Percentiles rank a stretch among this genome's conserved stretches.
phyloP scores from a whole-genome alignment of 805 yeast genomes.

The Isabelozyma rhagii region DNA sequence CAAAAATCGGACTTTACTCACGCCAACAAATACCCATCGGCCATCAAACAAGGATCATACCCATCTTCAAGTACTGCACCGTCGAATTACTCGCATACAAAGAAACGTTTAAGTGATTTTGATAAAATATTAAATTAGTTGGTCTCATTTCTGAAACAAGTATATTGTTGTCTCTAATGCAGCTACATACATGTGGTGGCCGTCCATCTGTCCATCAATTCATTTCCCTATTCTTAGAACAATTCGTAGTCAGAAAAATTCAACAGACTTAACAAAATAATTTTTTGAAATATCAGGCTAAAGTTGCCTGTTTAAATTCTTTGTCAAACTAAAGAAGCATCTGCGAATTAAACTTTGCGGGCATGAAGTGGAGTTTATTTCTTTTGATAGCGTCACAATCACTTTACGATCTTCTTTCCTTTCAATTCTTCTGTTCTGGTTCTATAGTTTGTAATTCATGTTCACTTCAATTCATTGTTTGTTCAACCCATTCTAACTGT shows the following conservation, averaged over 20 bases:
- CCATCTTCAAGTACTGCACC: background rate
- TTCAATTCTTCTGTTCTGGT: background rate
- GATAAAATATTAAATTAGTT: conserved; percentile 6
- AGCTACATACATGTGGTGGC: too few relatives aligned
- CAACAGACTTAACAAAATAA: background rate
- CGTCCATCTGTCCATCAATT: too few relatives aligned
- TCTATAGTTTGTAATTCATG: background rate
- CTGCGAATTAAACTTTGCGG: background rate
- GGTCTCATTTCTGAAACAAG: background rate
- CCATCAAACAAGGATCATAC: background rate
- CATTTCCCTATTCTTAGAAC: background rate
- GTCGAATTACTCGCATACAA: background rate
- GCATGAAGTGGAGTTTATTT: background rate
- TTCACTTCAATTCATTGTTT: background rate
- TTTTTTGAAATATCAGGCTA: background rate
- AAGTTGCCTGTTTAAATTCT: background rate
- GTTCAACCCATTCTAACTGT: background rate
- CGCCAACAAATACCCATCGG: background rate
- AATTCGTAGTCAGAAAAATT: background rate
- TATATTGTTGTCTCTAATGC: too few relatives aligned
- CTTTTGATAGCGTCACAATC: too few relatives aligned
- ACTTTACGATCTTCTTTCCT: background rate
- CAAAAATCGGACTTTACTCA: background rate
- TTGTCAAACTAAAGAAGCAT: background rate
- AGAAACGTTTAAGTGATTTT: conserved; percentile 3